Conservation (phyloP, 805 yeast genomes). For the Pichia cabralensis region DNA sequence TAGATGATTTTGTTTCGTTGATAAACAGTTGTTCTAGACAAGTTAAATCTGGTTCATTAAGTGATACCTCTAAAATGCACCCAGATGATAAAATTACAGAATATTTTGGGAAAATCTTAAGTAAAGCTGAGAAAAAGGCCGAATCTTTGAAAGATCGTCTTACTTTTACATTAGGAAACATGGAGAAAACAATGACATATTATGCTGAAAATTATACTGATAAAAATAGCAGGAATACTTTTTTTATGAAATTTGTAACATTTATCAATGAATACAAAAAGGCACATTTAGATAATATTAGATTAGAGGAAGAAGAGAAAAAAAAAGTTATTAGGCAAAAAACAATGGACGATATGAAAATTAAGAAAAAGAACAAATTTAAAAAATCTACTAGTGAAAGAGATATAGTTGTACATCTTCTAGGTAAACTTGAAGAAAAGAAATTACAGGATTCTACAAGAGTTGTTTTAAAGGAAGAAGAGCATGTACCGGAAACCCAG, state of each 20-base stretch:
- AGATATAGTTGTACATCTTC: constrained; percentile 16
- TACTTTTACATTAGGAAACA: constrained; percentile 37
- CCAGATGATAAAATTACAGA: constrained; percentile 54
- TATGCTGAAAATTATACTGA: constrained; percentile 61
- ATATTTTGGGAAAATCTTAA: constrained; percentile 34
- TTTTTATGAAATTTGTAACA: constrained; percentile 50
- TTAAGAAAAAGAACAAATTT: constrained; percentile 1
- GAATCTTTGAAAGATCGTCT: constrained; percentile 38
- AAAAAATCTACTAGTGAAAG: constrained; percentile 3
- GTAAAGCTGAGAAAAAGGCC: constrained; percentile 34
- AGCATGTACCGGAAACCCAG: too few species aligned
- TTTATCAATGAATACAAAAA: constrained; percentile 53
- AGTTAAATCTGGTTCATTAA: constrained; percentile 51
- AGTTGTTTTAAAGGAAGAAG: neutral
- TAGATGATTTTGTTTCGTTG: constrained; percentile 41
- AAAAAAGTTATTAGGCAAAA: constrained; percentile 56
- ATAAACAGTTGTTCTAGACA: constrained; percentile 44
- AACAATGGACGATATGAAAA: constrained; percentile 31
- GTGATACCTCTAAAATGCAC: constrained; percentile 52
- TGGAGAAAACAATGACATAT: constrained; percentile 52
- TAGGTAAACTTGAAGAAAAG: constrained; percentile 16
- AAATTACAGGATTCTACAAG: neutral
- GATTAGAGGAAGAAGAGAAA: constrained; percentile 57
- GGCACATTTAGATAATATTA: constrained; percentile 55
- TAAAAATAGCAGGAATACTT: constrained; percentile 44